Conservation (phyloP, 352 stramenopile species). For the Peronosclerospora sorghi region DNA sequence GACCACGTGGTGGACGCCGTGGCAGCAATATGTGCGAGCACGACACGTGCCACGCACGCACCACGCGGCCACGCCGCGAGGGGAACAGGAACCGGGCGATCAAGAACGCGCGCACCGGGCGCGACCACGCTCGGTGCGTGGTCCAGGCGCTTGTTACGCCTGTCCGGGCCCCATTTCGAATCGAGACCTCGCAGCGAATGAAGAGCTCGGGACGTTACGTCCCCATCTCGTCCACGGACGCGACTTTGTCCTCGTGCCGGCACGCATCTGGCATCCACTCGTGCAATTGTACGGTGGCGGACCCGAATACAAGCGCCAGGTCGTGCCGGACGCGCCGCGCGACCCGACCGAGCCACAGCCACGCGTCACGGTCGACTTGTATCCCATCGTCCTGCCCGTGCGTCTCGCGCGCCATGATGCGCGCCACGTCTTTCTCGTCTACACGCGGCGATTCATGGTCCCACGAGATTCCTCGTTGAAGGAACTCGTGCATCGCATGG, state of each 20-base stretch:
- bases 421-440: slow-evolving; percentile 43
- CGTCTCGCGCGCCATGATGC: slow-evolving; percentile 46
- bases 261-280: slow-evolving; percentile 39
- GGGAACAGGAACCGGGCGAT: slow-evolving; percentile 13
- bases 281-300: slow-evolving; percentile 43
- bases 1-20: slow-evolving; percentile 47
- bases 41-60: background rate
- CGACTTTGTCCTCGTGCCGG: slow-evolving; percentile 40
- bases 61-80: too few species aligned
- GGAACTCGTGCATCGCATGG: slow-evolving; percentile 45
- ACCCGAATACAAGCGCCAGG: slow-evolving; percentile 38
- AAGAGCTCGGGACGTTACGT: slow-evolving; percentile 29
- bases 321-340: slow-evolving; percentile 12
- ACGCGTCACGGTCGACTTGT: slow-evolving; percentile 31
- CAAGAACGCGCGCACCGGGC: background rate
- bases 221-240: slow-evolving; percentile 17
- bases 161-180: slow-evolving; percentile 39
- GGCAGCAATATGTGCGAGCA: slow-evolving; percentile 27
- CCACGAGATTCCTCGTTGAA: slow-evolving; percentile 29
- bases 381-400: slow-evolving; percentile 44
- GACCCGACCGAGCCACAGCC: slow-evolving; percentile 15
- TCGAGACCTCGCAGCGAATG: slow-evolving; percentile 25
- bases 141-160: slow-evolving; percentile 4
- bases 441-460: slow-evolving; percentile 39
- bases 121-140: too few species aligned